Evolutionary conservation across 495 filamentous ascomycete genomes (phyloP).

Genomic region (Hypoxylon fuscum): DNA sequence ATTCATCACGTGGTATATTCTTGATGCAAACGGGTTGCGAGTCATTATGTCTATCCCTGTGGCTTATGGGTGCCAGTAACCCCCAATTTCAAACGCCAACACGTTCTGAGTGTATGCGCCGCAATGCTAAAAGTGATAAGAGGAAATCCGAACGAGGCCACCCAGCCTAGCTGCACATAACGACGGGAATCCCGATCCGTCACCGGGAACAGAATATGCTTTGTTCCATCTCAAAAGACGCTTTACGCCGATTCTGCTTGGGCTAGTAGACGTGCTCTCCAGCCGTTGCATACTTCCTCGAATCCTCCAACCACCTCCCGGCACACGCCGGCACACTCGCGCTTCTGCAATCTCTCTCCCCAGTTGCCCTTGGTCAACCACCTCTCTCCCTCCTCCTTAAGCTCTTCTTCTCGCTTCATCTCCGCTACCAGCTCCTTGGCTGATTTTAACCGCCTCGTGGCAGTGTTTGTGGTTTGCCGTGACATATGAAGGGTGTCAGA

Average conservation of each 20-base stretch:
- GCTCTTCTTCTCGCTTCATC: conserved; percentile 81
- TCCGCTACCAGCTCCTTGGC: conserved; percentile 85
- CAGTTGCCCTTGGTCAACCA: conserved; percentile 85
- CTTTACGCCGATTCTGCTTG: conserved; percentile 52
- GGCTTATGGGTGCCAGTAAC: conserved; percentile 14
- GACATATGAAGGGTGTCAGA: conserved; percentile 95
- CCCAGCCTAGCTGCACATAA: conserved; percentile 13
- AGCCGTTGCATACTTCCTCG: conserved; percentile 78
- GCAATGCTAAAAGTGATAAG: conserved; percentile 30
- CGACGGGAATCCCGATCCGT: conserved; percentile 1
- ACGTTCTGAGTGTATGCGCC: conserved; percentile 22
- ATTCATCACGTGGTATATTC: conserved; percentile 13
- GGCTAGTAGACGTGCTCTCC: conserved; percentile 60
- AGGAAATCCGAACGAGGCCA: conserved; percentile 17
- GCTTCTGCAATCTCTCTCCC: conserved; percentile 73
- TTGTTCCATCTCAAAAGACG: background rate
- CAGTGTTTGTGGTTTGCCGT: conserved; percentile 83
- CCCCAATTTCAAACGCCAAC: conserved; percentile 30
- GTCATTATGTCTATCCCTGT: conserved; percentile 32
- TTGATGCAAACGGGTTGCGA: conserved; percentile 3
- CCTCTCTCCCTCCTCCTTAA: conserved; percentile 77
- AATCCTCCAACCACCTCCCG: conserved; percentile 90
- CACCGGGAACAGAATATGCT: background rate
- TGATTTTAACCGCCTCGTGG: conserved; percentile 75
- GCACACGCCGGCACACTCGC: conserved; percentile 82